A percentile compares a stretch with the other conserved stretches of the same genome.
These are phyloP conservation scores for Adansonia madagascariensis DNA, from an alignment of 441 rosid genomes.

Conservation along the genomic window DNA sequence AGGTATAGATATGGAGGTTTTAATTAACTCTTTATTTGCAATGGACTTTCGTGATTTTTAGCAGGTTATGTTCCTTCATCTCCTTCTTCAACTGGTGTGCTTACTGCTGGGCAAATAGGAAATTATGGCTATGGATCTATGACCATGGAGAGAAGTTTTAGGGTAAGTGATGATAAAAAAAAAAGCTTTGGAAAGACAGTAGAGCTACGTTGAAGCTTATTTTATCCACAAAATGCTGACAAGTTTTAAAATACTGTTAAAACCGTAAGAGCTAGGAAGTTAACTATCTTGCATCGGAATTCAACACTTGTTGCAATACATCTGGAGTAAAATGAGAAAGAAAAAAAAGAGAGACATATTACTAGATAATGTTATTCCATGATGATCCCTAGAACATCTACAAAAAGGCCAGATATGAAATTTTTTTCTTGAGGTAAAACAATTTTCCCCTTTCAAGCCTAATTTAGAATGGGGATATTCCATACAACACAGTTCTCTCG, in stretches of 20 bases:
- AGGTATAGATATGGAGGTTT: background rate
- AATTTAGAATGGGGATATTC: background rate
- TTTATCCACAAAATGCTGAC: no score
- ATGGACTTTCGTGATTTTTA: constrained; percentile 1
- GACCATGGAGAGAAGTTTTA: constrained; percentile 64
- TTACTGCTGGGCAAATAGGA: constrained; percentile 52
- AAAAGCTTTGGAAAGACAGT: background rate
- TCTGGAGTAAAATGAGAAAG: background rate
- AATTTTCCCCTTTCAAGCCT: background rate
- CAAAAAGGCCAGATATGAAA: constrained; percentile 22
- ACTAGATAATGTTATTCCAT: background rate
- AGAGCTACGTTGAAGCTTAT: background rate
- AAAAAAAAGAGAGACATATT: background rate
- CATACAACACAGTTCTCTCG: background rate
- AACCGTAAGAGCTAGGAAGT: background rate
- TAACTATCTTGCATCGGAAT: constrained; percentile 25
- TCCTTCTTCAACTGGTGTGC: constrained; percentile 50
- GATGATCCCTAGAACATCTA: constrained; percentile 19
- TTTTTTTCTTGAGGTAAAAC: background rate
- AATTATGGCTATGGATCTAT: constrained; percentile 66
- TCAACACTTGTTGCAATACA: background rate
- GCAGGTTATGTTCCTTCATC: constrained; percentile 55
- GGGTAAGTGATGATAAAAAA: constrained; percentile 48
- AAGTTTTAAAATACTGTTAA: background rate
- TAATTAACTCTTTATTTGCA: background rate